phyloP scores from a whole-genome alignment of 1,284 basidiomycete species.

The Golubevia pallescens region DNA sequence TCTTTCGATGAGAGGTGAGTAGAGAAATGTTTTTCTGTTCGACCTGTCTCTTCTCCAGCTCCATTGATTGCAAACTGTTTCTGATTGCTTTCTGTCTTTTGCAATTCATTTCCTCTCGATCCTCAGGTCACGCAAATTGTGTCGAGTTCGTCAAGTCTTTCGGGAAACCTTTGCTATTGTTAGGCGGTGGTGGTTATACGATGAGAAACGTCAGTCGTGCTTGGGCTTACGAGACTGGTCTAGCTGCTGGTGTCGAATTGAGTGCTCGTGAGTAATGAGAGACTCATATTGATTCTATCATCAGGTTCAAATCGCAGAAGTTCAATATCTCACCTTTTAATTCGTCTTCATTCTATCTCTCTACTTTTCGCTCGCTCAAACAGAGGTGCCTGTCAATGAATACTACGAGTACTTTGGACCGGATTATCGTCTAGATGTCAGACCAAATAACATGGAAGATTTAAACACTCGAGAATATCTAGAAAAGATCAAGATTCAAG shows the following conservation, averaged over 20 bases:
- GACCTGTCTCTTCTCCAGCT: background rate
- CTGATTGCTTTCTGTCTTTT: background rate
- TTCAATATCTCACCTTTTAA: no score
- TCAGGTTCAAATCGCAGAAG: no score
- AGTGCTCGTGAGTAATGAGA: constrained; percentile 79
- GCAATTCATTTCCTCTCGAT: background rate
- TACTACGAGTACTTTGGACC: constrained; percentile 99
- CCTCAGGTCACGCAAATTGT: constrained; percentile 85
- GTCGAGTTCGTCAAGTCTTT: constrained; percentile 97
- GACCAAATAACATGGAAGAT: constrained; percentile 93
- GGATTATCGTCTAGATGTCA: constrained; percentile 95
- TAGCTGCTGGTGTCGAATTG: constrained; percentile 93
- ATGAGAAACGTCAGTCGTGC: constrained; percentile 96
- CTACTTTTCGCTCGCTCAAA: constrained; percentile 8
- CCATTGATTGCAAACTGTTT: background rate
- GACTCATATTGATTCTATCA: no score
- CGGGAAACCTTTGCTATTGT: constrained; percentile 85
- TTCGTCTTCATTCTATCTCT: no score
- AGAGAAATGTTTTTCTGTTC: background rate
- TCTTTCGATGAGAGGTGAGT: constrained; percentile 84
- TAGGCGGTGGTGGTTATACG: constrained; percentile 98
- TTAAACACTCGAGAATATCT: constrained; percentile 91
- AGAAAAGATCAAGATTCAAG: constrained; percentile 87
- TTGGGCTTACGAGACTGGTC: constrained; percentile 97
- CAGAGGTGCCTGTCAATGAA: constrained; percentile 58